Base-by-base conservation (phyloP, 2,329 filamentous ascomycete species). In the Aureobasidium sp. region DNA sequence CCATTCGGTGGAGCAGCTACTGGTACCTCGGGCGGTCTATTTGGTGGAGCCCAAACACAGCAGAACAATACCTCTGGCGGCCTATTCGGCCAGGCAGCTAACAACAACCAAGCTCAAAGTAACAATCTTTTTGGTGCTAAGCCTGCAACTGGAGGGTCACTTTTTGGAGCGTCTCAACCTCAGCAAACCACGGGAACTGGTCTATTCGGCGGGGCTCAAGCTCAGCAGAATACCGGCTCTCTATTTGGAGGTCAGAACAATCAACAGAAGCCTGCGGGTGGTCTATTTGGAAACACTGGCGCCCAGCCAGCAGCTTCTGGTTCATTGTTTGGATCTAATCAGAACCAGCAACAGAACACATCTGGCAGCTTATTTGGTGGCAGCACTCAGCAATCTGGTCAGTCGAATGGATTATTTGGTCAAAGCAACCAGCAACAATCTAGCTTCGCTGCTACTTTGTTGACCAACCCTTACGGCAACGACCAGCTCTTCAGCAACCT, bases 401-500 rank as follows among this genome's bases (percentile, higher is more conserved):
- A 76, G 63, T 71, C 69, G 65, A 75, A 72, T 65, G 78, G 81
- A 67, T 66, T 85, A 27, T 85, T 85, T 66, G 83, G 83, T n/a
- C 73, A 71, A 53, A 78, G 77, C 7, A 79, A 81, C 66, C 78
- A 79, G 62, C 77, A 80, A 66, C 76, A 78, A 48, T 76, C 78
- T 57, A 75, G 75, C 20, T 78, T 96, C 63, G 91, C 88, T 37
- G 87, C 92, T 5, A 94, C 90, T 64, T 84, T 95, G 62, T 86
- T 86, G 64, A 91, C 86, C n/a, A 91, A 89, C 59, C 93, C 95
- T 0, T 99, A 96, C 71, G 94, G 94, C 44, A 92, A 90, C 59
- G 85, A 90, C 50, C 90, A 91, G 1, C 82, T 99, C 24, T 97
- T 97, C 74, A 84, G 87, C 36, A 88, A 87, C 59, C 78, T 97